Conservation (phyloP, 345 rosid genomes). For the Eucalyptus dawsonii region DNA sequence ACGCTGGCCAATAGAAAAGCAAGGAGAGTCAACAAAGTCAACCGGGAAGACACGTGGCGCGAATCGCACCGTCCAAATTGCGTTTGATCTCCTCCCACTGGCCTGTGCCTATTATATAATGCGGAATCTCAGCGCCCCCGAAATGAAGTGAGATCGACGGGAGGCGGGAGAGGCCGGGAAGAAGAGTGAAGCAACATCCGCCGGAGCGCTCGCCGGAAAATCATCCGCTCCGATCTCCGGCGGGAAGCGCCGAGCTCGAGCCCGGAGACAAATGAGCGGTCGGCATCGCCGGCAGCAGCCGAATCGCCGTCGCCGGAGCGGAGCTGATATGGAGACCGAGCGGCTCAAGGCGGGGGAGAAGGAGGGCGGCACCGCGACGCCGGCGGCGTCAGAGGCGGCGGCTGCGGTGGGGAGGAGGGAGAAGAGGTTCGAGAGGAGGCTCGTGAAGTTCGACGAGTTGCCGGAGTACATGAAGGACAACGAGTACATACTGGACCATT, state of each 20-base stretch:
- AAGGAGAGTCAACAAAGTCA: neutral
- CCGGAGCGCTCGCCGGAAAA: neutral
- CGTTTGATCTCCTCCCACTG: neutral
- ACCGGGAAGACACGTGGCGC: neutral
- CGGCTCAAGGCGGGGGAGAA: neutral
- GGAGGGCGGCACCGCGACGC: neutral
- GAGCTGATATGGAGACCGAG: neutral
- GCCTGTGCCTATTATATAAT: neutral
- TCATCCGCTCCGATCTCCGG: neutral
- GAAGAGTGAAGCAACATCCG: neutral
- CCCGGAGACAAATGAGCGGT: neutral
- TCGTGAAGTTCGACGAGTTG: conserved; percentile 61
- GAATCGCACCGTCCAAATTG: neutral
- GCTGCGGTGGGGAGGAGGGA: neutral
- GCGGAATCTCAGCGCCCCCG: neutral
- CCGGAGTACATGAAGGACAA: conserved; percentile 82
- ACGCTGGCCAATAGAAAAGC: neutral
- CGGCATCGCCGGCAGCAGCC: neutral
- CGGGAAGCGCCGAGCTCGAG: neutral
- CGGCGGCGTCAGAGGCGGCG: neutral
- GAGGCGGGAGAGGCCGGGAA: neutral
- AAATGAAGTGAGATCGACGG: neutral
- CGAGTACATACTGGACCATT: conserved; percentile 78
- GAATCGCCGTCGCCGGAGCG: neutral
- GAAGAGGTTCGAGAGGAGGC: conserved; percentile 28